These are phyloP conservation scores for Salix brachista DNA, from an alignment of 345 rosid genomes.

Conservation along the genomic window DNA sequence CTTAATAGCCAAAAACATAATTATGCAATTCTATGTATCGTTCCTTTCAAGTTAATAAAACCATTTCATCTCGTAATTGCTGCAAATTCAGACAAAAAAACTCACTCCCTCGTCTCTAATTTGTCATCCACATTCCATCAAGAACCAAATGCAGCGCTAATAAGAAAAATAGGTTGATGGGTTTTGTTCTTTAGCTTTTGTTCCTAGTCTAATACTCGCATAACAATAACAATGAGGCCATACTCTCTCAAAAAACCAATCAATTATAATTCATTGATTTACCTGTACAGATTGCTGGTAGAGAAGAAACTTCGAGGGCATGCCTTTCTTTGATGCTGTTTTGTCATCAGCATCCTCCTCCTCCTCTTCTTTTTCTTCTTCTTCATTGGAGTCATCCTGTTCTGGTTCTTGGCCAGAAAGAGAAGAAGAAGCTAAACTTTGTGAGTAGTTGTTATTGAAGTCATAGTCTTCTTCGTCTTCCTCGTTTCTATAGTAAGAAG, in stretches of 20 bases:
- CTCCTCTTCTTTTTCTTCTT: slow-evolving; percentile 26
- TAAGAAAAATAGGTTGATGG: not conserved
- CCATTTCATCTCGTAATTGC: no score
- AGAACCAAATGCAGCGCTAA: not conserved
- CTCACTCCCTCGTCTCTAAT: no score
- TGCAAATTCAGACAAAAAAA: not conserved
- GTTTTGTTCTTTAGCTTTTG: not conserved
- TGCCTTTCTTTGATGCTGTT: slow-evolving; percentile 27
- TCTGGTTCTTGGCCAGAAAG: slow-evolving; percentile 19
- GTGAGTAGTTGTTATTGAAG: slow-evolving; percentile 4
- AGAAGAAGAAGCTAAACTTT: slow-evolving; percentile 23
- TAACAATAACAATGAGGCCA: no score
- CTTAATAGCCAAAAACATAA: no score
- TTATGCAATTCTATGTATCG: no score
- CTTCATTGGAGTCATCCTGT: slow-evolving; percentile 16
- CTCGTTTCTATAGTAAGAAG: slow-evolving; percentile 31
- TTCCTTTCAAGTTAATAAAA: no score
- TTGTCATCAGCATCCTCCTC: slow-evolving; percentile 22
- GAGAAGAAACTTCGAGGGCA: slow-evolving; percentile 73
- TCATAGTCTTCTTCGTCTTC: slow-evolving; percentile 34
- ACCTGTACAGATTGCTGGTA: slow-evolving; percentile 92
- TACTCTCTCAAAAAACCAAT: no score
- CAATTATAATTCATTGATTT: not conserved
- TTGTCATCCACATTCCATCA: not conserved
- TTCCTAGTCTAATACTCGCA: no score